Conservation (phyloP, 495 filamentous ascomycete genomes). For the Aspergillus homomorphus region DNA sequence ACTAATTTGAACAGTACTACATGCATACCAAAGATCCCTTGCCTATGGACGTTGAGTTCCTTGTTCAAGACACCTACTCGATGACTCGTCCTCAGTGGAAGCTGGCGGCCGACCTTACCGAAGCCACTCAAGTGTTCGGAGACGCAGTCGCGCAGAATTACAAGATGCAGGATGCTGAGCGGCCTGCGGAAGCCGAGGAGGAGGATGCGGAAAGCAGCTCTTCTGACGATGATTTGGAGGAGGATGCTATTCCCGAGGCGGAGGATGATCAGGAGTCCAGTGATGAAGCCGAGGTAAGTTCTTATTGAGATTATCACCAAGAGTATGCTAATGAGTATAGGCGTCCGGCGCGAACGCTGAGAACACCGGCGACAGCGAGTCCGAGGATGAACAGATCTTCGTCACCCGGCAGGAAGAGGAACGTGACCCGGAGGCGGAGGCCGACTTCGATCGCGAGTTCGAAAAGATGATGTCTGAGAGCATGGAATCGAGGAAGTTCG, state of each 20-base stretch:
- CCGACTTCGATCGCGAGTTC: conserved; percentile 96
- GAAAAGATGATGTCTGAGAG: conserved; percentile 99
- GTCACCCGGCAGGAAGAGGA: conserved; percentile 88
- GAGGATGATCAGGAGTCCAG: conserved; percentile 58
- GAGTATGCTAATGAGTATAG: conserved; percentile 24
- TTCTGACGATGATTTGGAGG: conserved; percentile 63
- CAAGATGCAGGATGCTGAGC: conserved; percentile 69
- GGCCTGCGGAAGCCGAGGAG: conserved; percentile 64
- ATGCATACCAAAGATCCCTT: conserved; percentile 87
- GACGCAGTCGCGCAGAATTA: conserved; percentile 86
- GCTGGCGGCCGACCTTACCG: conserved; percentile 71
- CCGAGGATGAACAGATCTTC: conserved; percentile 80
- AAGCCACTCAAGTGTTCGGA: conserved; percentile 80
- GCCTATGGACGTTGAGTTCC: conserved; percentile 97
- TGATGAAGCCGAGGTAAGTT: conserved; percentile 55
- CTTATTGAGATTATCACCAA: not conserved
- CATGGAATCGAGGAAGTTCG: conserved; percentile 87
- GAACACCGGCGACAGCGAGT: conserved; percentile 49
- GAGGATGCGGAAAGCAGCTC: conserved; percentile 53
- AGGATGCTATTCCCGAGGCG: conserved; percentile 51
- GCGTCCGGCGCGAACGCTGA: conserved; percentile 51
- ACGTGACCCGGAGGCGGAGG: conserved; percentile 88
- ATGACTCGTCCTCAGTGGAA: conserved; percentile 89
- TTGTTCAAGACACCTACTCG: conserved; percentile 88
- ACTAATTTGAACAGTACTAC: conserved; percentile 65